These are phyloP conservation scores for Leccinum griseonigrum DNA, from an alignment of 1,284 basidiomycete species.

Conservation along the genomic window DNA sequence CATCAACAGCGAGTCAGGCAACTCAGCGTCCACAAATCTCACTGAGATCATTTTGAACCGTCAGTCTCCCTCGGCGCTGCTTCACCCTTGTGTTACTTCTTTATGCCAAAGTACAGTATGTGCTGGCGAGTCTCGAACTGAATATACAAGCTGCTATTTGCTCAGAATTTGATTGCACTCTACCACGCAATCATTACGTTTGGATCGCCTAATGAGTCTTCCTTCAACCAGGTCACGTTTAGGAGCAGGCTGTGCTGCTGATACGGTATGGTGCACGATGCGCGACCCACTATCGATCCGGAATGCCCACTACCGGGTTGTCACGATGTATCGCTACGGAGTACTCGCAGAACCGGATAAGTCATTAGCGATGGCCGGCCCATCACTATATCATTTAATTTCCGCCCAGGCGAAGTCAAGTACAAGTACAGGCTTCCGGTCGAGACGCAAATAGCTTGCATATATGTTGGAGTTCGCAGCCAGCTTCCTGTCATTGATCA, in stretches of 20 bases:
- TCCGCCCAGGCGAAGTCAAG: not conserved
- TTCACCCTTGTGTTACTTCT: not conserved
- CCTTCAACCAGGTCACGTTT: not conserved
- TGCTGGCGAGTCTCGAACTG: not conserved
- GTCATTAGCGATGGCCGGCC: not conserved
- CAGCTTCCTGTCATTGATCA: not conserved
- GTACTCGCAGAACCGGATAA: not conserved
- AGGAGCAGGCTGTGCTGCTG: not conserved
- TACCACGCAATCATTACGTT: not conserved
- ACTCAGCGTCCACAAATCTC: conserved; percentile 75
- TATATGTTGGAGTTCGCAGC: not conserved
- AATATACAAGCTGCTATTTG: not conserved
- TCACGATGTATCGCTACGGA: not conserved
- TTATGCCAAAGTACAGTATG: conserved; percentile 1
- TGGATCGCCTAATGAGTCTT: not conserved
- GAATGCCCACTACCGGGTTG: not conserved
- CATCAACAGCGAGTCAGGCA: conserved; percentile 34
- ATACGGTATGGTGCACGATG: not conserved
- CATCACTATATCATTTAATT: not conserved
- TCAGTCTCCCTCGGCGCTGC: not conserved
- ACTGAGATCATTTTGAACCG: conserved; percentile 60
- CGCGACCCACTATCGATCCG: not conserved
- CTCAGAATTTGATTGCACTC: not conserved
- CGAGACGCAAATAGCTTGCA: not conserved
- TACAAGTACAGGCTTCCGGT: not conserved